Evolutionary conservation across 2,329 filamentous ascomycete genomes (phyloP), one percentile per base, ranked within the genome.

Genomic region (Ampelomyces quisqualis): DNA sequence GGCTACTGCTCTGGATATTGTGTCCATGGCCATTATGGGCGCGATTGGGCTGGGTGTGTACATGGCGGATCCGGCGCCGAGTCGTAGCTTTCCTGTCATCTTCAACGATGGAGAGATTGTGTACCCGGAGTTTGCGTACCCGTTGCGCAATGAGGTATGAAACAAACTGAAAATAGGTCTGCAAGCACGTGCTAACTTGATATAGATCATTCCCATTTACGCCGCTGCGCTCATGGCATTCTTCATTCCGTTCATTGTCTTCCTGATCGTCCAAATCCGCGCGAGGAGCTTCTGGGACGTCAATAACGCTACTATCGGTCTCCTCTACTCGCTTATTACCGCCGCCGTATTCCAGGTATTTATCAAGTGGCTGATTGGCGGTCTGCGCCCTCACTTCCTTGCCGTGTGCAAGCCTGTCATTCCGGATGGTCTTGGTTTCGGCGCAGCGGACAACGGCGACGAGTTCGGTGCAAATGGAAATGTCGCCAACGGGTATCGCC

Each of bases 281-380:
- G 74, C 87, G 19, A 65, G 70, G 38, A 68, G 63, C 43, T 73
- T 73, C 60, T 72, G 69, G 70, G 70, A 73, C 43, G 71, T 81
- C 57, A 88, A 88, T 72, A 88, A 88, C 60, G 84, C 78, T 30
- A 65, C 82, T 34, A 75, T 87, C 33, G 85, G 85, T 10, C 76
- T 88, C 0, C 68, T 88, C 0, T 88, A 88, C 72, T 75, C 79
- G 1, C 75, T 88, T 48, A 85, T 88, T 67, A 73, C 77, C 5
- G 82, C 82, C 3, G 81, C 84, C n/a, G 79, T 88, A 34, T 87
- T 89, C 70, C 85, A 89, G 58, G 84, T 88, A 51, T 84, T 88
- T 58, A 57, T 88, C 62, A 89, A 89, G 68, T 84, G 79, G 77
- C 77, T 88, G 28, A 86, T 89, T 48, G 85, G 85, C 10, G 85